Percentiles rank a stretch among this genome's conserved stretches.
These are phyloP conservation scores for Pseudevernia furfuracea DNA, from an alignment of 495 filamentous ascomycete species.

Conservation along the genomic window DNA sequence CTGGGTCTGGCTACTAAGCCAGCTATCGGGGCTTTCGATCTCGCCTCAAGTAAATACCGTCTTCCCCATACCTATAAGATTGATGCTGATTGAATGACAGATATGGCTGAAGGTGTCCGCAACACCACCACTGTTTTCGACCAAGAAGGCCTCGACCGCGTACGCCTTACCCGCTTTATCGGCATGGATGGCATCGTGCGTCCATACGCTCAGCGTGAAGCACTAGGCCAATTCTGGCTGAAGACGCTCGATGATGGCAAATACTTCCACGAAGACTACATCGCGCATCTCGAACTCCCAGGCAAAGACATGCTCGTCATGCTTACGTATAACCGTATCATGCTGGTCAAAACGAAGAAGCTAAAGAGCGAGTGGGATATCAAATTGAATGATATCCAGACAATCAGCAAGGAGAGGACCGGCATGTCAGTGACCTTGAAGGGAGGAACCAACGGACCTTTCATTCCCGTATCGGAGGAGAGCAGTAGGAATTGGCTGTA, in stretches of 20 bases:
- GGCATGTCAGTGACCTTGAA: slow-evolving; percentile 83
- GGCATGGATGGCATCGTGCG: slow-evolving; percentile 87
- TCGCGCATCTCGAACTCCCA: slow-evolving; percentile 88
- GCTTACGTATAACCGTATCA: slow-evolving; percentile 85
- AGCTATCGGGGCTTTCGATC: slow-evolving; percentile 91
- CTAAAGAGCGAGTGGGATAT: slow-evolving; percentile 92
- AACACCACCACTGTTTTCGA: slow-evolving; percentile 99
- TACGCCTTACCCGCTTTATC: slow-evolving; percentile 85
- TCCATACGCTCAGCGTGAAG: slow-evolving; percentile 92
- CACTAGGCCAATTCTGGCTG: slow-evolving; percentile 95
- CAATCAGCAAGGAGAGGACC: slow-evolving; percentile 91
- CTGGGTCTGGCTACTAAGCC: slow-evolving; percentile 91
- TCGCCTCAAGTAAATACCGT: slow-evolving; percentile 62
- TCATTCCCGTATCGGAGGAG: slow-evolving; percentile 88
- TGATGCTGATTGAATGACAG: slow-evolving; percentile 32
- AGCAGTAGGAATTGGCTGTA: slow-evolving; percentile 82
- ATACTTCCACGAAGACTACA: slow-evolving; percentile 95
- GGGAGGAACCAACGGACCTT: slow-evolving; percentile 86
- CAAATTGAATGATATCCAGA: slow-evolving; percentile 89
- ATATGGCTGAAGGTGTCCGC: slow-evolving; percentile 90
- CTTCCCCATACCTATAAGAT: too few relatives aligned
- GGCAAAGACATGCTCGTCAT: slow-evolving; percentile 88
- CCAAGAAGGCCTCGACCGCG: slow-evolving; percentile 83
- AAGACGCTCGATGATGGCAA: slow-evolving; percentile 95
- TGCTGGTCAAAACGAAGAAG: slow-evolving; percentile 79